Percentiles rank a stretch among this genome's conserved stretches.
phyloP scores from a whole-genome alignment of 2,329 filamentous ascomycete species.

The Trichoderma brevicompactum region DNA sequence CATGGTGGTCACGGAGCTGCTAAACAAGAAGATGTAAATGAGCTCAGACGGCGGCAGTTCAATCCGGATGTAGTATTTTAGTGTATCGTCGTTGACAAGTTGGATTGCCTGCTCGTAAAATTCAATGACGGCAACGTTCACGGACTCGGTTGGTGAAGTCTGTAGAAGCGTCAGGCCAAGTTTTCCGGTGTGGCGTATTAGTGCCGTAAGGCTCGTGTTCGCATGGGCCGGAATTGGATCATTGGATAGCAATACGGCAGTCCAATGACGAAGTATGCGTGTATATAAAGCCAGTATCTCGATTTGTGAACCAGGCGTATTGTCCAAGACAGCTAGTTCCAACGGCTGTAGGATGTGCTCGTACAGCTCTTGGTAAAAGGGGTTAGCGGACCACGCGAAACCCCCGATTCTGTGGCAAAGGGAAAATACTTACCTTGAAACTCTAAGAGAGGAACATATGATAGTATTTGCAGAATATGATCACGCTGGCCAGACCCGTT shows the following conservation, averaged over 20 bases:
- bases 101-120: slow-evolving; percentile 69
- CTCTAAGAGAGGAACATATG: slow-evolving; percentile 56
- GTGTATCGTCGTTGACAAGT: slow-evolving; percentile 56
- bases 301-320: slow-evolving; percentile 56
- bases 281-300: slow-evolving; percentile 70
- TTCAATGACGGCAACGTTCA: slow-evolving; percentile 64
- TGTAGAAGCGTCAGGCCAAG: slow-evolving; percentile 66
- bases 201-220: slow-evolving; percentile 45
- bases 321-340: slow-evolving; percentile 56
- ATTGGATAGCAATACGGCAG: slow-evolving; percentile 48
- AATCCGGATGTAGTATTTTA: slow-evolving; percentile 64
- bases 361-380: slow-evolving; percentile 52
- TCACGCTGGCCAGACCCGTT: slow-evolving; percentile 60
- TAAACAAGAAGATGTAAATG: slow-evolving; percentile 74
- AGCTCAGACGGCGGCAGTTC: slow-evolving; percentile 69
- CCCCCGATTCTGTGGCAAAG: not conserved
- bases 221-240: slow-evolving; percentile 44
- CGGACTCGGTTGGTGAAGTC: slow-evolving; percentile 48
- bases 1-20: slow-evolving; percentile 62
- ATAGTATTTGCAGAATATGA: slow-evolving; percentile 61
- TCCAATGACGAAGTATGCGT: slow-evolving; percentile 66
- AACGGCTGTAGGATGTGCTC: slow-evolving; percentile 54
- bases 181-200: slow-evolving; percentile 56
- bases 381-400: not conserved
- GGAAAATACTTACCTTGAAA: slow-evolving; percentile 56